Conservation (phyloP, 2,329 filamentous ascomycete genomes). For the Aspergillus sp. region DNA sequence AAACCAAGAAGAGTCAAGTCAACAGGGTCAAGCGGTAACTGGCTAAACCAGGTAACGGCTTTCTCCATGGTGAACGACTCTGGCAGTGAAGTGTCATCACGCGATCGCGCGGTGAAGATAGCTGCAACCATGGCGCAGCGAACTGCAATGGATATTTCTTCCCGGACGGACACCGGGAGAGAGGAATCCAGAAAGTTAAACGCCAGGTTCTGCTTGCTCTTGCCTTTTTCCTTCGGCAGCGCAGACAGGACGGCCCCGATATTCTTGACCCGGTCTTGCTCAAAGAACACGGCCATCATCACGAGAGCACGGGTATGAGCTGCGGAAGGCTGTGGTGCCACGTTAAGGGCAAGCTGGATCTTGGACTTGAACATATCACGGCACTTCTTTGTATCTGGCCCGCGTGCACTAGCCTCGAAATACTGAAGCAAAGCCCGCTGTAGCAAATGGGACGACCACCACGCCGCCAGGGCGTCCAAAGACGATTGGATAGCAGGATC, state of each 20-base stretch:
- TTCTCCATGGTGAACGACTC: slow-evolving; percentile 40
- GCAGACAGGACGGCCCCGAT: slow-evolving; percentile 56
- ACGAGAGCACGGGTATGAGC: slow-evolving; percentile 61
- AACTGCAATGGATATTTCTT: slow-evolving; percentile 58
- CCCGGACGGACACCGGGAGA: slow-evolving; percentile 48
- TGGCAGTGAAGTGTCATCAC: slow-evolving; percentile 32
- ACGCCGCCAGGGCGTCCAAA: slow-evolving; percentile 85
- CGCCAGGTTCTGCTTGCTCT: slow-evolving; percentile 30
- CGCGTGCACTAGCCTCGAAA: slow-evolving; percentile 56
- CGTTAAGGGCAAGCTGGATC: slow-evolving; percentile 67
- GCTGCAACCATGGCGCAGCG: slow-evolving; percentile 60
- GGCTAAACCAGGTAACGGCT: slow-evolving; percentile 43
- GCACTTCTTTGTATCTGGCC: slow-evolving; percentile 40
- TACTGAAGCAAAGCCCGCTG: slow-evolving; percentile 67
- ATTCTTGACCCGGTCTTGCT: slow-evolving; percentile 51
- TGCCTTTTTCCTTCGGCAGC: slow-evolving; percentile 44
- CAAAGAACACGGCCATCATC: slow-evolving; percentile 59
- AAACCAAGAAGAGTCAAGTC: slow-evolving; percentile 45
- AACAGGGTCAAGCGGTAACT: slow-evolving; percentile 42
- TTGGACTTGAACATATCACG: slow-evolving; percentile 49
- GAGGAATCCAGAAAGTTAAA: slow-evolving; percentile 55
- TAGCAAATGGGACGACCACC: slow-evolving; percentile 77
- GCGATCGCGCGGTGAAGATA: slow-evolving; percentile 44
- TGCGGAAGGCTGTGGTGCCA: slow-evolving; percentile 75
- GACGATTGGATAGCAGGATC: slow-evolving; percentile 83